A percentile compares a stretch with the other conserved stretches of the same genome.
These are phyloP conservation scores for Apodospora peruviana DNA, from an alignment of 495 filamentous ascomycete species.

Conservation along the genomic window DNA sequence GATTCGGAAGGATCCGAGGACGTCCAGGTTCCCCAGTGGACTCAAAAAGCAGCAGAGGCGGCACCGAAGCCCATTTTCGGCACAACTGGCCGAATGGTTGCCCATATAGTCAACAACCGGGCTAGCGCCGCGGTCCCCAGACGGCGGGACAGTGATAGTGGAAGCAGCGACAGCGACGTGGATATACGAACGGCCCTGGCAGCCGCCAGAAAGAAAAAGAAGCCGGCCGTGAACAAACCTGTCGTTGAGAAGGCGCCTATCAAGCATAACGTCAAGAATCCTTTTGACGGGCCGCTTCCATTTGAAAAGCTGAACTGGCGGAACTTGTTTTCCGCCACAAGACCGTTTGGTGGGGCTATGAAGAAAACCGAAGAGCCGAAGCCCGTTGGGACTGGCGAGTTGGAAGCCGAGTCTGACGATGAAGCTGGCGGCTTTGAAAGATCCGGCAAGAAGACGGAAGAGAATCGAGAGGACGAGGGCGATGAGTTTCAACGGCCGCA, in stretches of 20 bases:
- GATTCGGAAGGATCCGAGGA: conserved; percentile 44
- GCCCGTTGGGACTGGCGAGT: conserved; percentile 13
- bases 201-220: conserved; percentile 38
- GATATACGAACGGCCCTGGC: conserved; percentile 57
- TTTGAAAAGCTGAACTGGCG: conserved; percentile 80
- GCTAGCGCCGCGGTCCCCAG: conserved; percentile 48
- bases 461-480: neutral
- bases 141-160: conserved; percentile 34
- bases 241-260: conserved; percentile 21
- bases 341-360: conserved; percentile 25
- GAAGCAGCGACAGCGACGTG: conserved; percentile 56
- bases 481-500: conserved; percentile 20
- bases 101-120: conserved; percentile 58
- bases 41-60: conserved; percentile 49
- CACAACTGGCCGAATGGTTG: conserved; percentile 52
- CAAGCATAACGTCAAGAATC: conserved; percentile 37
- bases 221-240: conserved; percentile 15
- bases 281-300: conserved; percentile 76
- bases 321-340: conserved; percentile 50
- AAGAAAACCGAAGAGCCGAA: conserved; percentile 14
- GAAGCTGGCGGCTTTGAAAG: conserved; percentile 63
- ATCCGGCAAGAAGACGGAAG: no score
- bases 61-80: conserved; percentile 47
- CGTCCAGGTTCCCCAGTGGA: conserved; percentile 44
- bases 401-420: conserved; percentile 35